A percentile compares a stretch with the other conserved stretches of the same genome.
Conservation (phyloP, 2,329 filamentous ascomycete species). For the Diaporthe vexans region DNA sequence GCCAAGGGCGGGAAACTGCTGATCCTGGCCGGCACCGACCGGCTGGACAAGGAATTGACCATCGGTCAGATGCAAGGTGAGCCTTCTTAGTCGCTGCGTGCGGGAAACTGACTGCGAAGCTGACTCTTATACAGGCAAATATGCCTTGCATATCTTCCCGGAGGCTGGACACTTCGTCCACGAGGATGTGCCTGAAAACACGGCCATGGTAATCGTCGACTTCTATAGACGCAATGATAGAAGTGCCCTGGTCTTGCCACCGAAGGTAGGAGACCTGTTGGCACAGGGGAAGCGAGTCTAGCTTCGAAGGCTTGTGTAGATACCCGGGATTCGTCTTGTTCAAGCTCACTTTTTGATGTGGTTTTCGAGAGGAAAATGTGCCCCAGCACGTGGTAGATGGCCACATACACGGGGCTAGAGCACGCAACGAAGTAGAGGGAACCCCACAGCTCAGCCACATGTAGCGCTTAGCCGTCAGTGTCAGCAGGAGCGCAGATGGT, state of each 20-base stretch:
- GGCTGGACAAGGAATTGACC: slow-evolving; percentile 90
- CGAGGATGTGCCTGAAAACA: slow-evolving; percentile 93
- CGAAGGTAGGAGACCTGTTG: slow-evolving; percentile 86
- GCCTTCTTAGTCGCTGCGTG: slow-evolving; percentile 41
- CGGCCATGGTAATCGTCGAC: slow-evolving; percentile 85
- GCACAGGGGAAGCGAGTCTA: slow-evolving; percentile 73
- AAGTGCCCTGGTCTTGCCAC: slow-evolving; percentile 85
- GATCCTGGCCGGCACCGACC: slow-evolving; percentile 88
- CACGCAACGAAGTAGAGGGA: not conserved
- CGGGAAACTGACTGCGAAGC: slow-evolving; percentile 25
- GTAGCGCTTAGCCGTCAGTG: not conserved
- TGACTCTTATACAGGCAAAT: slow-evolving; percentile 75
- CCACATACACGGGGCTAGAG: not conserved
- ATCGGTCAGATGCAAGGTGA: slow-evolving; percentile 97
- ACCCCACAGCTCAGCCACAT: no score
- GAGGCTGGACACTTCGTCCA: slow-evolving; percentile 98
- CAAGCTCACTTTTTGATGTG: not conserved
- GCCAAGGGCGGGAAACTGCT: slow-evolving; percentile 88
- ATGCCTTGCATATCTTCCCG: slow-evolving; percentile 93
- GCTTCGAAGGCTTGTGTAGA: not conserved
- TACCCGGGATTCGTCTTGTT: not conserved
- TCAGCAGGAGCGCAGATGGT: not conserved
- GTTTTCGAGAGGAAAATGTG: not conserved
- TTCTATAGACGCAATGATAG: slow-evolving; percentile 95
- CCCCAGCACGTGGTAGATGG: not conserved